Conservation (phyloP, 2,329 filamentous ascomycete genomes). For the Beauveria bassiana region DNA sequence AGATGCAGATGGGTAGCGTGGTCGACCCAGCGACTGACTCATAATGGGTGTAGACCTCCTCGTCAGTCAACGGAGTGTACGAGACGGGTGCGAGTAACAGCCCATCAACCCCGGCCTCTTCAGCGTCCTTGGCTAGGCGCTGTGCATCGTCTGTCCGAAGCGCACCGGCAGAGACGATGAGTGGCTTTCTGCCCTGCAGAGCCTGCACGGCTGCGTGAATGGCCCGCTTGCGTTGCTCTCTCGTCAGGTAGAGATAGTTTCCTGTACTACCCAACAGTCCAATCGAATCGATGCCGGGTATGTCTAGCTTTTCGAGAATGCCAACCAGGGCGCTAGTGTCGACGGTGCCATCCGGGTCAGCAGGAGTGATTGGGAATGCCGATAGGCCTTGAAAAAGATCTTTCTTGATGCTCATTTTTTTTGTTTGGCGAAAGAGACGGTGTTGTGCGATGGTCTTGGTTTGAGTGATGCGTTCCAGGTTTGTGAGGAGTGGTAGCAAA, state of each 20-base stretch:
- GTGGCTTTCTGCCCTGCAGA: neutral
- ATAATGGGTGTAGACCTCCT: neutral
- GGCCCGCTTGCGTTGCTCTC: neutral
- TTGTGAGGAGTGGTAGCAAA: neutral
- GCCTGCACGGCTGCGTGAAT: neutral
- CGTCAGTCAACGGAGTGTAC: neutral
- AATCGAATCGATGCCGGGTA: neutral
- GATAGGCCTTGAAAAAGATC: neutral
- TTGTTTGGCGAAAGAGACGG: neutral
- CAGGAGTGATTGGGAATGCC: neutral
- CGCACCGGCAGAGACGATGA: neutral
- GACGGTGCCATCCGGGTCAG: neutral
- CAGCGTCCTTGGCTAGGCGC: neutral
- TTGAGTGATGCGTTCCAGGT: neutral
- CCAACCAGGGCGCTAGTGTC: neutral
- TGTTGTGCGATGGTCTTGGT: neutral
- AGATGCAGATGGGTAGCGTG: neutral
- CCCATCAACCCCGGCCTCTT: neutral
- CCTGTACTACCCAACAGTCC: neutral
- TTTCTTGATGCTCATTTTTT: constrained; percentile 1
- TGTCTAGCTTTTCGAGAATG: neutral
- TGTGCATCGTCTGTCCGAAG: neutral
- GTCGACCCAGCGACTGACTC: neutral
- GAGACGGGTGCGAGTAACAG: neutral
- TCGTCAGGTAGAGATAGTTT: neutral